Base-by-base conservation (phyloP, 1,284 basidiomycete genomes). In the Caloboletus inedulis region DNA sequence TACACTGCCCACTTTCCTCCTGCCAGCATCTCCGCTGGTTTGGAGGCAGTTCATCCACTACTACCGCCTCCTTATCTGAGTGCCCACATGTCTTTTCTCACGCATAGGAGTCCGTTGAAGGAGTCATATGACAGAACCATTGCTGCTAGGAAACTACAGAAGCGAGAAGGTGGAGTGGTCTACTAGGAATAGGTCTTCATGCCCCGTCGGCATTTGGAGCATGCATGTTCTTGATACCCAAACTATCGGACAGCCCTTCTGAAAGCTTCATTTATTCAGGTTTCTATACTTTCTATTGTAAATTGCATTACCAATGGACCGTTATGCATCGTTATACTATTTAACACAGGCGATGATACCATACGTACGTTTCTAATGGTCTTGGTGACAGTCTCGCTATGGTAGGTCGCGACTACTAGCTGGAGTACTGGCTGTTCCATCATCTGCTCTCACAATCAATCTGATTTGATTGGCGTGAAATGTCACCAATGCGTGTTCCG, bases 111-210 rank as follows among this genome's bases (percentile, higher is more conserved):
- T 49, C 85, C 87, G 19, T 72, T 89, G 47, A 74, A 78, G 59
- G 87, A 88, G 63, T 81, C 84, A 23, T 84, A 82, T 62, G 85
- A 87, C 53, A 77, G 85, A 48, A 82, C 88, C 35, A 74, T 78
- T 56, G 71, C 74, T 49, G 87, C 82, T 25, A 85, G 80, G 72
- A 58, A 62, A 42, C 40, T 59, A 19, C 66, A 65, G 57, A 68
- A 57, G 43, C 67, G 55, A 21, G 58, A 62, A 37, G 19, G 45
- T 8, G 43, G 46, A 2, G 25, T 46, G 18, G 43, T 29, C 45
- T 54, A 39, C 42, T 47, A 52, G 16, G 45, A n/a, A 10, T 47
- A 30, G n/a, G 42, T 23, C 29, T 14, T 23, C 16, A 36, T 3
- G 27, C 43, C 35, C 14, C 4, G 7, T 30, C 13, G 39, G 45